phyloP scores from a whole-genome alignment of 305 asterid species.

The Solanum aculeatissimum region DNA sequence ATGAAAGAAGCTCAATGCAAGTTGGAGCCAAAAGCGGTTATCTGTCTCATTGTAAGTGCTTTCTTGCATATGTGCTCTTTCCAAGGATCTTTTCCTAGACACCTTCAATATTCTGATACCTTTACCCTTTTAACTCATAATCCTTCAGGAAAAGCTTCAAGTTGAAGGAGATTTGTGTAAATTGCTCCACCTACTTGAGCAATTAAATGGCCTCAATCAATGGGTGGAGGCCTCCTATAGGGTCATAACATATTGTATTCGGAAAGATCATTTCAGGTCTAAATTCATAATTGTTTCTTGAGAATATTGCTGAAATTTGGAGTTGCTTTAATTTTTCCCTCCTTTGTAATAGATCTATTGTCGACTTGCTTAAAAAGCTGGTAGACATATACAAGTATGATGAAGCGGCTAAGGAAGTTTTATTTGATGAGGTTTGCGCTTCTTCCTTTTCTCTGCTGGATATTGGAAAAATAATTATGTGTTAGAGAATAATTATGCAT shows the following conservation, averaged over 20 bases:
- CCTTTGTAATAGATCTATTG: slow-evolving; percentile 34
- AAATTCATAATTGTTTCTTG: slow-evolving; percentile 3
- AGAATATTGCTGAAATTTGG: background rate
- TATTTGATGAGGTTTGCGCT: slow-evolving; percentile 65
- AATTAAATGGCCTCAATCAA: slow-evolving; percentile 36
- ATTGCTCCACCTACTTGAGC: slow-evolving; percentile 64
- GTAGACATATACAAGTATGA: slow-evolving; percentile 31
- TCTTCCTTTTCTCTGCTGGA: slow-evolving; percentile 5
- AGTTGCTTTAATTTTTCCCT: background rate
- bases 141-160: slow-evolving; percentile 49
- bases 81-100: background rate
- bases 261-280: slow-evolving; percentile 61
- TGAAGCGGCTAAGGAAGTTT: slow-evolving; percentile 36
- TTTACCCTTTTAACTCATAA: background rate
- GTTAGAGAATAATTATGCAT: background rate
- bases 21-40: slow-evolving; percentile 55
- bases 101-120: slow-evolving; percentile 1
- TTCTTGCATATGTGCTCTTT: background rate
- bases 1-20: slow-evolving; percentile 37
- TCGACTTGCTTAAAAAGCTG: slow-evolving; percentile 63
- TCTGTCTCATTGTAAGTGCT: slow-evolving; percentile 61
- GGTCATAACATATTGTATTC: slow-evolving; percentile 57
- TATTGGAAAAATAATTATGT: background rate
- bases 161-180: slow-evolving; percentile 50
- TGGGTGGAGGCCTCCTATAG: slow-evolving; percentile 69